Evolutionary conservation across 352 stramenopile species (phyloP).

Genomic region (Globisporangium mamillatum): DNA sequence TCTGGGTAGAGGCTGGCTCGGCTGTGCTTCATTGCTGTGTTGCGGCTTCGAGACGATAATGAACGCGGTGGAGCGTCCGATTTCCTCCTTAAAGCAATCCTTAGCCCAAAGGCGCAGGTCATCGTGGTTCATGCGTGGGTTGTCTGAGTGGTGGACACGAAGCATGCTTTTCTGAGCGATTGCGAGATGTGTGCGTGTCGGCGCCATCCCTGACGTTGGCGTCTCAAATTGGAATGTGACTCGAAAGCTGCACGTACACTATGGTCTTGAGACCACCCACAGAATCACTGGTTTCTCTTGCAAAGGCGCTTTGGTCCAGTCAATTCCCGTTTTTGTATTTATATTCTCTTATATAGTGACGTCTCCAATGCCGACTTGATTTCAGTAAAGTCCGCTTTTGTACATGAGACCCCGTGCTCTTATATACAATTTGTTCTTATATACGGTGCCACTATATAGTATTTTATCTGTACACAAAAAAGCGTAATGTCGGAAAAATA

Average conservation of each 20-base stretch:
- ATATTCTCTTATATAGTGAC: neutral
- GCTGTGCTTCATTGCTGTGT: neutral
- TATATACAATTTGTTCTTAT: too few relatives aligned
- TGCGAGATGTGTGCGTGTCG: neutral
- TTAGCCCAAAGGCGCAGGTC: neutral
- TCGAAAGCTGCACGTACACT: neutral
- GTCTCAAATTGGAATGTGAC: constrained; percentile 3
- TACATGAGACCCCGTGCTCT: too few relatives aligned
- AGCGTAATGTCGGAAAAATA: too few relatives aligned
- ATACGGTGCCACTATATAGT: too few relatives aligned
- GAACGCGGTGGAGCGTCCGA: neutral
- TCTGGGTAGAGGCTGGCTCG: neutral
- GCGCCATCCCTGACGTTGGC: neutral
- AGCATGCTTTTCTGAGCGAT: constrained; percentile 1
- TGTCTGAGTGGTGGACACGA: neutral
- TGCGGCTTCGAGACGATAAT: neutral
- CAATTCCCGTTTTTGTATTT: neutral
- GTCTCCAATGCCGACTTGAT: neutral
- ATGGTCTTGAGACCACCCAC: neutral
- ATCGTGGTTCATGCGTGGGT: constrained; percentile 4
- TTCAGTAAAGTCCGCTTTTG: neutral
- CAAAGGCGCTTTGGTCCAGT: neutral
- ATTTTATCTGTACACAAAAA: too few relatives aligned
- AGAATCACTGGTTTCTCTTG: constrained; percentile 1
- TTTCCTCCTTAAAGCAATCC: neutral